phyloP scores from a whole-genome alignment of 164 flowering plant genomes.

The Warburgia ugandensis region DNA sequence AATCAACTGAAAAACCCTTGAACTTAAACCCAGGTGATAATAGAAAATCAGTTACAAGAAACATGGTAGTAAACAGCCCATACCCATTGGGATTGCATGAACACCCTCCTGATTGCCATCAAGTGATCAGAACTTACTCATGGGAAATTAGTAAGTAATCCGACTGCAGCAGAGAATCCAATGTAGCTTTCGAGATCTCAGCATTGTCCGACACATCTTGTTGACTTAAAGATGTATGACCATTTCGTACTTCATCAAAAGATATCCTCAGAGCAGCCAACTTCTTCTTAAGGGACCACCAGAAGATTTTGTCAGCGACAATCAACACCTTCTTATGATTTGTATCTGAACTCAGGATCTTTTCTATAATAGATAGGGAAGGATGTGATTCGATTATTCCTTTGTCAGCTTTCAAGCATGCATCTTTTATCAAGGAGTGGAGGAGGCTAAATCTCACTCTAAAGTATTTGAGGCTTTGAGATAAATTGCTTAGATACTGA shows the following conservation, averaged over 20 bases:
- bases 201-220: constrained; percentile 9
- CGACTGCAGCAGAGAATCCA: constrained; percentile 17
- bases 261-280: constrained; percentile 37
- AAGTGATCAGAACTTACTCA: constrained; percentile 26
- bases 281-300: constrained; percentile 42
- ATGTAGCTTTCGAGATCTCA: background rate
- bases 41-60: background rate
- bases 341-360: constrained; percentile 28
- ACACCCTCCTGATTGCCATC: background rate
- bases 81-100: background rate
- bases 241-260: constrained; percentile 24
- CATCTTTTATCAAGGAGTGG: constrained; percentile 31
- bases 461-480: constrained; percentile 23
- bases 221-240: constrained; percentile 7
- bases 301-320: constrained; percentile 43
- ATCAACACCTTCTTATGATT: constrained; percentile 33
- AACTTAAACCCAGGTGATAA: background rate
- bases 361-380: constrained; percentile 33
- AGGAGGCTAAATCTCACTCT: constrained; percentile 28
- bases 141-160: constrained; percentile 38
- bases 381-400: constrained; percentile 44
- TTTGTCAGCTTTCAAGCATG: constrained; percentile 20
- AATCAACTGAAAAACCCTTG: background rate
- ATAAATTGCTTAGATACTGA: constrained; percentile 31
- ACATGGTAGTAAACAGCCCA: background rate